phyloP scores from a whole-genome alignment of 1,284 basidiomycete genomes.

The Cystobasidium slooffiae region DNA sequence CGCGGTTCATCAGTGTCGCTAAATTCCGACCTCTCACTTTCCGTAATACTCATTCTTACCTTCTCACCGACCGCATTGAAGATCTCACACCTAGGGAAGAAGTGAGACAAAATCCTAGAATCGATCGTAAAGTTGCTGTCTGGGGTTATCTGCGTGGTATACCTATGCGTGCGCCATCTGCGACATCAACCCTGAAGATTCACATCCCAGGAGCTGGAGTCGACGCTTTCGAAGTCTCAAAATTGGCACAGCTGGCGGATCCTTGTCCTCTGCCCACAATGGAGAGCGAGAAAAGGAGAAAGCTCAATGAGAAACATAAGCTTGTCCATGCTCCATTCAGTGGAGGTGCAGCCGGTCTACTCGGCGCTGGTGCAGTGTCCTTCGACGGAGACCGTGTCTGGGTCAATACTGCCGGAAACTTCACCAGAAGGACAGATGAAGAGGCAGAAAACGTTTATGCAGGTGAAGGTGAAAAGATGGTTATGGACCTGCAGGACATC shows the following conservation, averaged over 20 bases:
- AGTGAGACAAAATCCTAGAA: conserved; percentile 81
- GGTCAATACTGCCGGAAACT: conserved; percentile 94
- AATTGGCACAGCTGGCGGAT: conserved; percentile 78
- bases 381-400: conserved; percentile 99
- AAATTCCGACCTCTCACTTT: conserved; percentile 98
- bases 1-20: conserved; percentile 93
- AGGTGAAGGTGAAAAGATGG: conserved; percentile 96
- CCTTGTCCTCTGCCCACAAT: conserved; percentile 92
- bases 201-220: conserved; percentile 96
- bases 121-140: conserved; percentile 85
- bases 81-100: conserved; percentile 89
- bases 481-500: conserved; percentile 92
- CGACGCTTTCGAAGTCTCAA: conserved; percentile 62
- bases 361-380: conserved; percentile 81
- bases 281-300: conserved; percentile 88
- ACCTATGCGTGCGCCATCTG: conserved; percentile 65
- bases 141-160: conserved; percentile 96
- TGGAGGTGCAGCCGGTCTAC: conserved; percentile 60
- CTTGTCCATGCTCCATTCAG: conserved; percentile 98
- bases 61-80: conserved; percentile 93
- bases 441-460: conserved; percentile 65
- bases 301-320: conserved; percentile 93
- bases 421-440: conserved; percentile 66
- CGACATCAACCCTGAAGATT: conserved; percentile 74
- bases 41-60: conserved; percentile 91